These are phyloP conservation scores for Neltuma alba DNA, from an alignment of 306 rosid genomes.

Conservation along the genomic window DNA sequence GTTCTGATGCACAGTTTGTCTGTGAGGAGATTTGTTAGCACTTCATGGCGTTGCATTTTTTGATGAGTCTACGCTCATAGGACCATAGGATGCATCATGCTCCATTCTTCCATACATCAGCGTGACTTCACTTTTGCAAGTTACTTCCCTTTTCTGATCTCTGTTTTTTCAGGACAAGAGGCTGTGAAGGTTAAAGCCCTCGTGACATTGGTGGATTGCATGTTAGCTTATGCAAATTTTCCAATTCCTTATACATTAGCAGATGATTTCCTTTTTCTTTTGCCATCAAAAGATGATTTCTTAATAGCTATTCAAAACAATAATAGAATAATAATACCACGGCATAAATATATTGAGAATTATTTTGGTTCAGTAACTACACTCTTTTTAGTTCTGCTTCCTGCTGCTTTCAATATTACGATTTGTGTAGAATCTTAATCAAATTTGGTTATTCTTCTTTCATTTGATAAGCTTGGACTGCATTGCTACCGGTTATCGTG, in stretches of 20 bases:
- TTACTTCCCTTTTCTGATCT: not conserved
- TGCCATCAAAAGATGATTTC: no score
- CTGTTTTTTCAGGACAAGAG: not conserved
- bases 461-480: not conserved
- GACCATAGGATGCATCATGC: not conserved
- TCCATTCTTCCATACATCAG: not conserved
- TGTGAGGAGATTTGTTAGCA: not conserved
- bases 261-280: no score
- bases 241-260: not conserved
- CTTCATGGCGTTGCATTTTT: not conserved
- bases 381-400: not conserved
- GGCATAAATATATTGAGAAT: not conserved
- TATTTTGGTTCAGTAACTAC: not conserved
- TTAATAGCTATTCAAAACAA: not conserved
- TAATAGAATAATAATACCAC: not conserved
- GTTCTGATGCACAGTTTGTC: not conserved
- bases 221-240: not conserved
- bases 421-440: not conserved
- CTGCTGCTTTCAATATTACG: not conserved
- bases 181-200: not conserved
- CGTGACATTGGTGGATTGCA: not conserved
- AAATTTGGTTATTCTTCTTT: not conserved
- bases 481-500: not conserved
- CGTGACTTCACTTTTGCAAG: not conserved
- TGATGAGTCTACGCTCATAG: not conserved